Conservation (phyloP, 805 yeast genomes). For the Spathaspora arborariae region DNA sequence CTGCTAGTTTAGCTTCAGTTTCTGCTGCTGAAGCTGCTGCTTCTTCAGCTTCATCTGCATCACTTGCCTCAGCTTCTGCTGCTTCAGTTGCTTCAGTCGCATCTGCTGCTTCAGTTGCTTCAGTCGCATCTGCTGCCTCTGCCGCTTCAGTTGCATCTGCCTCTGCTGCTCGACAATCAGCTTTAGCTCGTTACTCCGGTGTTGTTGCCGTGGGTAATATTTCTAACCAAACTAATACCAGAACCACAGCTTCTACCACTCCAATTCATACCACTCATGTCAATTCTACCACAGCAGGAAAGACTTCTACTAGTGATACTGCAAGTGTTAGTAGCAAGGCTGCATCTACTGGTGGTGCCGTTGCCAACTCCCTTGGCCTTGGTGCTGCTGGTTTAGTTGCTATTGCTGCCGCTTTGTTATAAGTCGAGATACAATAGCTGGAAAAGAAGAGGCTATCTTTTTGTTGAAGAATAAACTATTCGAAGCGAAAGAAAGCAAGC, state of each 20-base stretch:
- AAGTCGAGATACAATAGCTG: neutral
- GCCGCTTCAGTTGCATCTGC: constrained; percentile 11
- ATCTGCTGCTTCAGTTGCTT: constrained; percentile 14
- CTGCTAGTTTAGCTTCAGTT: constrained; percentile 25
- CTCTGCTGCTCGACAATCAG: constrained; percentile 9
- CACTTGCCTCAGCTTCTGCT: constrained; percentile 5
- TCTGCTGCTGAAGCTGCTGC: constrained; percentile 11
- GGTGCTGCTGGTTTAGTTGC: constrained; percentile 23
- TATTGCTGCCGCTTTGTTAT: constrained; percentile 16
- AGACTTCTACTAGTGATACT: constrained; percentile 5
- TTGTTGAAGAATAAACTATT: neutral
- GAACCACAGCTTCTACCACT: constrained; percentile 9
- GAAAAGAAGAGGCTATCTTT: neutral
- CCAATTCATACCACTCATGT: constrained; percentile 7
- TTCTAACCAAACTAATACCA: constrained; percentile 4
- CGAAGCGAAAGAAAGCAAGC: neutral
- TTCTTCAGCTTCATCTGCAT: constrained; percentile 6
- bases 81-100: constrained; percentile 18
- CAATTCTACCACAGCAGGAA: constrained; percentile 5
- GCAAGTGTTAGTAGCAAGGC: constrained; percentile 7
- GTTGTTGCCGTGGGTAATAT: constrained; percentile 9
- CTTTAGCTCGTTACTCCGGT: constrained; percentile 9
- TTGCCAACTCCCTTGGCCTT: constrained; percentile 12
- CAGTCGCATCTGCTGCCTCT: constrained; percentile 8
- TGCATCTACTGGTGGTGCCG: constrained; percentile 10